A percentile compares a stretch with the other conserved stretches of the same genome.
Evolutionary conservation across 352 stramenopile species (phyloP).

Genomic region (Phytophthora crassamura): DNA sequence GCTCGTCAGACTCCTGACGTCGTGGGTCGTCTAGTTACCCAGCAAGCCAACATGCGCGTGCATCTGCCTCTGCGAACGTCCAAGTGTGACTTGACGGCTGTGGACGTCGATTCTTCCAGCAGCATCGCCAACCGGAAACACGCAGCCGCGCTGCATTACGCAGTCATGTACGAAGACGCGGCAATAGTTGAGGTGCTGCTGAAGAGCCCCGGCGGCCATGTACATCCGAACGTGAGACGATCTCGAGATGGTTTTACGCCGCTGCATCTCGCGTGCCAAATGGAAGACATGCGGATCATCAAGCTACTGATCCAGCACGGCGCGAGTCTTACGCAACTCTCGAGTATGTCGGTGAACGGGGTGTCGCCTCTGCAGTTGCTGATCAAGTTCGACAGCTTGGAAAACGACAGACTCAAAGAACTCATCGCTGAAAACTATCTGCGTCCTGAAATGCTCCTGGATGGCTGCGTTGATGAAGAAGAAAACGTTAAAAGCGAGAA

Average conservation of each 20-base stretch:
- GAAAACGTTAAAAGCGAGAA: neutral
- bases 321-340: constrained; percentile 59
- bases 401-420: constrained; percentile 54
- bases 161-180: constrained; percentile 67
- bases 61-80: constrained; percentile 54
- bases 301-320: constrained; percentile 57
- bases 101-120: constrained; percentile 22
- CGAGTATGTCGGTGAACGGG: constrained; percentile 42
- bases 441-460: constrained; percentile 50
- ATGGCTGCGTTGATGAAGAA: constrained; percentile 27
- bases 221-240: constrained; percentile 65
- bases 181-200: constrained; percentile 49
- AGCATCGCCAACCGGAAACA: constrained; percentile 50
- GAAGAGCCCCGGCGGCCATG: constrained; percentile 24
- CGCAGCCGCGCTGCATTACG: constrained; percentile 64
- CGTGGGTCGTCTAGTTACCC: constrained; percentile 48
- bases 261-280: constrained; percentile 68
- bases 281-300: constrained; percentile 57
- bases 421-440: constrained; percentile 51
- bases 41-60: constrained; percentile 67
- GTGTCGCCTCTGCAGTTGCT: constrained; percentile 62
- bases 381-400: constrained; percentile 54
- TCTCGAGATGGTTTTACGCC: constrained; percentile 72
- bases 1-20: constrained; percentile 52
- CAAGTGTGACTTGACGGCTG: constrained; percentile 22